phyloP scores from a whole-genome alignment of 495 filamentous ascomycete species.

The Friedmanniomyces simplex region DNA sequence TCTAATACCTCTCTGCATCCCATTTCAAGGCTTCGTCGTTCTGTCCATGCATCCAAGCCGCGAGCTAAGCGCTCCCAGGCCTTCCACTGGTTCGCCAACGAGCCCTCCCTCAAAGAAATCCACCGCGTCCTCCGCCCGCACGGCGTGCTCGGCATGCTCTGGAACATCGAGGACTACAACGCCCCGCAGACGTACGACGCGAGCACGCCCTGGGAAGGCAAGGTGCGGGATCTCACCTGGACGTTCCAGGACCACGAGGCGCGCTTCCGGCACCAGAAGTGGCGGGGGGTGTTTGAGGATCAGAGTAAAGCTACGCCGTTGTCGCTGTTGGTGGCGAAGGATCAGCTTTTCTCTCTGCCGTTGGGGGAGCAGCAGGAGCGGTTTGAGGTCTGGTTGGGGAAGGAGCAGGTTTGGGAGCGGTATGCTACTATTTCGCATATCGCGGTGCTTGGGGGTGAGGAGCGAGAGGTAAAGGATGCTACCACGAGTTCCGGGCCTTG shows the following conservation, averaged over 20 bases:
- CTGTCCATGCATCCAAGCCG: neutral
- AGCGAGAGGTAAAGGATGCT: slow-evolving; percentile 35
- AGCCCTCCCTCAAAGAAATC: slow-evolving; percentile 46
- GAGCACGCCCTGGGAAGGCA: slow-evolving; percentile 14
- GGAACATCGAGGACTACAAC: slow-evolving; percentile 28
- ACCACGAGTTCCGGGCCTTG: neutral
- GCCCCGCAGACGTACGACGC: slow-evolving; percentile 8
- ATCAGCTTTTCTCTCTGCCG: slow-evolving; percentile 22
- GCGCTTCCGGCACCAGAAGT: slow-evolving; percentile 43
- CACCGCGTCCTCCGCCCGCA: slow-evolving; percentile 44
- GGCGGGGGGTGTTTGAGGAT: slow-evolving; percentile 23
- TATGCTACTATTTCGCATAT: slow-evolving; percentile 52
- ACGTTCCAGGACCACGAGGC: slow-evolving; percentile 24
- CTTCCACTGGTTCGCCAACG: slow-evolving; percentile 47
- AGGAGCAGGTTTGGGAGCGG: slow-evolving; percentile 46
- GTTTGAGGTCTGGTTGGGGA: slow-evolving; percentile 23
- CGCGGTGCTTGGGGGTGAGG: slow-evolving; percentile 40
- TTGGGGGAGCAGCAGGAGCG: slow-evolving; percentile 15
- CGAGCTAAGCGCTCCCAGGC: slow-evolving; percentile 18
- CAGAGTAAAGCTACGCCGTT: slow-evolving; percentile 20
- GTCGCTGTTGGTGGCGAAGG: slow-evolving; percentile 12
- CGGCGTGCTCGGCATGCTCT: slow-evolving; percentile 49
- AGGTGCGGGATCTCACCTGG: slow-evolving; percentile 22
- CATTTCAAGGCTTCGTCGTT: too few relatives aligned
- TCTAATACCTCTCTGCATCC: neutral